Percentiles rank a stretch among this genome's conserved stretches.
phyloP scores from a whole-genome alignment of 1,139 yeast genomes.

The Schizosaccharomyces versatilis region DNA sequence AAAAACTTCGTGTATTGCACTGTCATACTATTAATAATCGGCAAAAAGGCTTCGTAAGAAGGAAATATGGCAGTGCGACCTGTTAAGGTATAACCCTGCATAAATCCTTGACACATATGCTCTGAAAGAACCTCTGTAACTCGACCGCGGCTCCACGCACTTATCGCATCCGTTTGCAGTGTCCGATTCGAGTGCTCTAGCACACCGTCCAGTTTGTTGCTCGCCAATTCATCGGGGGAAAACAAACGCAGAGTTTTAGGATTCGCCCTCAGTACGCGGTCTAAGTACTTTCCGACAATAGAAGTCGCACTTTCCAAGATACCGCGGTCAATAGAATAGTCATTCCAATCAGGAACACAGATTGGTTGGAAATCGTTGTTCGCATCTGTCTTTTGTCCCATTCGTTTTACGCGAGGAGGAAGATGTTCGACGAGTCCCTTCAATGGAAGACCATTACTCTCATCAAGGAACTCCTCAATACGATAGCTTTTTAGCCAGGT shows the following conservation, averaged over 20 bases:
- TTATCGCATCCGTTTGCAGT: constrained; percentile 13
- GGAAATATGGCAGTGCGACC: constrained; percentile 15
- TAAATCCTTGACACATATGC: constrained; percentile 14
- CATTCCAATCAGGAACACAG: constrained; percentile 13
- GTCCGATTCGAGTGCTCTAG: constrained; percentile 12
- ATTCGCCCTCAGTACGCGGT: constrained; percentile 10
- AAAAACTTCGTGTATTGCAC: constrained; percentile 14
- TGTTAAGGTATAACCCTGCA: constrained; percentile 14
- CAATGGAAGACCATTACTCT: constrained; percentile 12
- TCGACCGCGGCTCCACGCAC: constrained; percentile 13
- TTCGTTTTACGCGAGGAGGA: constrained; percentile 11
- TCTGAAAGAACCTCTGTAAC: constrained; percentile 14
- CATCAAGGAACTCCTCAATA: constrained; percentile 10
- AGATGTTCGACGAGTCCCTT: constrained; percentile 10
- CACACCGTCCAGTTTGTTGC: constrained; percentile 14
- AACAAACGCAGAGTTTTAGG: constrained; percentile 12
- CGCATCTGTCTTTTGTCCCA: constrained; percentile 13
- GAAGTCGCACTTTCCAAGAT: constrained; percentile 11
- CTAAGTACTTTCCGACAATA: constrained; percentile 12
- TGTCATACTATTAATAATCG: constrained; percentile 13
- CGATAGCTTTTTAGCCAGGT: constrained; percentile 12
- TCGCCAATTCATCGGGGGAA: constrained; percentile 14
- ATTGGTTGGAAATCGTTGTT: constrained; percentile 12
- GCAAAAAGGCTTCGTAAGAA: constrained; percentile 14
- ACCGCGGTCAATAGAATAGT: constrained; percentile 12